Evolutionary conservation across 225 moss, liverwort and hornwort species (phyloP).

Genomic region (Pseudoscleropodium purum): DNA sequence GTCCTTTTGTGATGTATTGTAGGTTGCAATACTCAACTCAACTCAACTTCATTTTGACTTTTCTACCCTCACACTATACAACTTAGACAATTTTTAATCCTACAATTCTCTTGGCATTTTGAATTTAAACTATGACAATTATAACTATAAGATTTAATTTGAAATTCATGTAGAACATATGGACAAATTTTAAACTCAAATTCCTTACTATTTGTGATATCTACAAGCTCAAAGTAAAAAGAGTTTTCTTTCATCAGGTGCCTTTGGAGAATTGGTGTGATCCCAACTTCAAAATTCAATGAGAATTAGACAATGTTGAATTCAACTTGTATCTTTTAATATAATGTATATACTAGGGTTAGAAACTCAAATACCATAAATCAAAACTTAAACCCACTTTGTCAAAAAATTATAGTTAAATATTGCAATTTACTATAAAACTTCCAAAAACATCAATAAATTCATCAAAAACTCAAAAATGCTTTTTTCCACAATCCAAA

Average conservation of each 20-base stretch:
- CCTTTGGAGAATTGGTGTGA: rapidly evolving
- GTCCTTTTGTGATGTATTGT: no score
- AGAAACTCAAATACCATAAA: neutral
- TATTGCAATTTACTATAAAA: no score
- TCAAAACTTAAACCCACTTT: rapidly evolving
- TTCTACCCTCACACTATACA: no score
- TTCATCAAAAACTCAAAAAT: neutral
- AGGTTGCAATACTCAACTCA: no score
- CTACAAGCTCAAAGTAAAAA: neutral
- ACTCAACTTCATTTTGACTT: no score
- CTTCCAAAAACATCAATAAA: neutral
- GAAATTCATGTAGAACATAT: neutral
- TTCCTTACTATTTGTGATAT: neutral
- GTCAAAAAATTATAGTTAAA: neutral
- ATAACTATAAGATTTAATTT: neutral
- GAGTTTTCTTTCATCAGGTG: neutral
- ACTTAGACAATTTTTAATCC: neutral
- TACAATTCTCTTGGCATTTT: neutral
- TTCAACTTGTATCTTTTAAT: neutral
- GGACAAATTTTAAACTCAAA: neutral
- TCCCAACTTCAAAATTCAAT: neutral
- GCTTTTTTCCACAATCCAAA: neutral
- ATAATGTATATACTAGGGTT: neutral
- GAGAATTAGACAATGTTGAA: neutral
- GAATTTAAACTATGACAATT: neutral